Evolutionary conservation across 345 rosid genomes (phyloP).

Genomic region (Eutrema japonicum): DNA sequence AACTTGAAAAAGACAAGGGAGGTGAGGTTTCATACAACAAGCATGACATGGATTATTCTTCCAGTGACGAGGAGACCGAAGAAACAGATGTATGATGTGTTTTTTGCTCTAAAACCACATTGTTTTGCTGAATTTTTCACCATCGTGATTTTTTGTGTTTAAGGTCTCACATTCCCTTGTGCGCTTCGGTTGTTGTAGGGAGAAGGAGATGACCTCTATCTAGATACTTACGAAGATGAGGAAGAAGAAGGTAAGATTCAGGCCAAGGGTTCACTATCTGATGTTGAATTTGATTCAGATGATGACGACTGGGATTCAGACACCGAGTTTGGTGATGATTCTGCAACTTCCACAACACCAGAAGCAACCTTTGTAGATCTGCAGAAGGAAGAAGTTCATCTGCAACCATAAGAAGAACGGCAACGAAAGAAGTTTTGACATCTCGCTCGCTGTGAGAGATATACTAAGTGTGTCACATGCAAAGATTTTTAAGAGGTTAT

Average conservation of each 20-base stretch:
- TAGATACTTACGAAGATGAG: constrained; percentile 46
- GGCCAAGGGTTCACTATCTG: constrained; percentile 27
- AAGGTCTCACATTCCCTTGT: constrained; percentile 1
- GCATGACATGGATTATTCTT: constrained; percentile 68
- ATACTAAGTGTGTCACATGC: neutral
- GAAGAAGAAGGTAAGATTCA: constrained; percentile 36
- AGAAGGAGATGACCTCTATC: constrained; percentile 51
- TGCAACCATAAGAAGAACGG: constrained; percentile 6
- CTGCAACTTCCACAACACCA: constrained; percentile 23
- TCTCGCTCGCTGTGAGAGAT: no score
- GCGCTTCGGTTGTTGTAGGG: constrained; percentile 46
- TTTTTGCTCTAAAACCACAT: neutral
- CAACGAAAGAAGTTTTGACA: constrained; percentile 13
- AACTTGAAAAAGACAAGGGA: constrained; percentile 56
- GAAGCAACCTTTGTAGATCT: constrained; percentile 24
- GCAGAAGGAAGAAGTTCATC: constrained; percentile 13
- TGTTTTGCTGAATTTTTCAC: neutral
- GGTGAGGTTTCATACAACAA: constrained; percentile 61
- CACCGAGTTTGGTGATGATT: constrained; percentile 20
- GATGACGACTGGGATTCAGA: constrained; percentile 44
- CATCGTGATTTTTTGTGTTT: constrained; percentile 1
- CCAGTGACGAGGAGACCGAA: constrained; percentile 60
- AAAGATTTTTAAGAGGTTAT: constrained; percentile 11
- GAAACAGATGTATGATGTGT: constrained; percentile 35
- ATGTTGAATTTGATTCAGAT: constrained; percentile 36